Percentiles rank a stretch among this genome's conserved stretches.
These are phyloP conservation scores for Phalaenopsis aphrodite DNA, from an alignment of 106 monocot genomes.

Conservation along the genomic window DNA sequence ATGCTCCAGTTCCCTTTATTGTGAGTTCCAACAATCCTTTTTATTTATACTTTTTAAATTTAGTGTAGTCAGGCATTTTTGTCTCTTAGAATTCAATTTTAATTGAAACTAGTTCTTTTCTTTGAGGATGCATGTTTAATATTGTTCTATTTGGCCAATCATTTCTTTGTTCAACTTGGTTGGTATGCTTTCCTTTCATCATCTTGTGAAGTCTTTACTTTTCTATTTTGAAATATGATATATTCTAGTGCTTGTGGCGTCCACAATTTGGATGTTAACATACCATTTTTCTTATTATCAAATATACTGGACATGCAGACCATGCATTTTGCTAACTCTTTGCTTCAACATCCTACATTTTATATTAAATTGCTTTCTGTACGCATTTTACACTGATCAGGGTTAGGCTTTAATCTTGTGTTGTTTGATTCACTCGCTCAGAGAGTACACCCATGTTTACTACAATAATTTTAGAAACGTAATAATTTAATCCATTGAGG, in stretches of 20 bases:
- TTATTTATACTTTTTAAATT: not conserved
- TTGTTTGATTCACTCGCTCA: no score
- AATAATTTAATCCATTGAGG: no score
- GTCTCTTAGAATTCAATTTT: not conserved
- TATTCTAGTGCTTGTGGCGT: not conserved
- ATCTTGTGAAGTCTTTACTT: not conserved
- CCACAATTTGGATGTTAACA: not conserved
- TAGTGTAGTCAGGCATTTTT: not conserved
- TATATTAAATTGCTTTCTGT: no score
- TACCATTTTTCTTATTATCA: not conserved
- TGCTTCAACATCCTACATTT: not conserved
- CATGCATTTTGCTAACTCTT: not conserved
- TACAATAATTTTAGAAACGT: no score
- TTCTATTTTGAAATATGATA: not conserved
- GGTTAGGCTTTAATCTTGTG: no score
- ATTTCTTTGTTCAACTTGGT: not conserved
- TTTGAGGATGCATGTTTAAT: not conserved
- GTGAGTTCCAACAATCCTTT: not conserved
- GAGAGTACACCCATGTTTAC: no score
- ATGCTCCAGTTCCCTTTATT: constrained; percentile 8
- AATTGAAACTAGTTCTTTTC: not conserved
- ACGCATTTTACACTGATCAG: no score
- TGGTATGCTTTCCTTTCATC: not conserved
- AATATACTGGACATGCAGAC: not conserved
- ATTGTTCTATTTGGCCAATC: not conserved